Evolutionary conservation across 768 basidiomycete genomes (phyloP).

Genomic region (Leucosporidium scottii): DNA sequence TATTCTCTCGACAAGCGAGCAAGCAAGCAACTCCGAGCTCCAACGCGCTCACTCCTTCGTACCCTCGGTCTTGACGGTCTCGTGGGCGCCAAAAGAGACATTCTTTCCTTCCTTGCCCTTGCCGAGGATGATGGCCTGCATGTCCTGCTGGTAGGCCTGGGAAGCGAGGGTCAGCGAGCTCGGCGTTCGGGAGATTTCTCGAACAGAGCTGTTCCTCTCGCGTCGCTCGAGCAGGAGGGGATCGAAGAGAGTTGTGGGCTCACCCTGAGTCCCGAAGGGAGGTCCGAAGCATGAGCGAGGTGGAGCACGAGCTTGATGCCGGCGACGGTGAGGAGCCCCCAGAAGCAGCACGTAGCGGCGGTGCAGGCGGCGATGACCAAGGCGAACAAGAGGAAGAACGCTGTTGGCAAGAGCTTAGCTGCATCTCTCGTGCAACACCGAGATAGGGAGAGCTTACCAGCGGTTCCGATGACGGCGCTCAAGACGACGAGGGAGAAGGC

Average conservation of each 20-base stretch:
- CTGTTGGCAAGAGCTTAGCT: background rate
- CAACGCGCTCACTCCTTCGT: too few species aligned
- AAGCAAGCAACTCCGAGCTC: too few species aligned
- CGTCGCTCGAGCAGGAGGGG: background rate
- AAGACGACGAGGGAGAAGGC: background rate
- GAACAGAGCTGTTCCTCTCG: background rate
- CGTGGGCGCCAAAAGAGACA: too few species aligned
- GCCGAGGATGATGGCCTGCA: too few species aligned
- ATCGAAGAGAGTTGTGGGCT: background rate
- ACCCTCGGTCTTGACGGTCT: too few species aligned
- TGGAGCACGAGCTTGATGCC: background rate
- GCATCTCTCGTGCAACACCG: too few species aligned
- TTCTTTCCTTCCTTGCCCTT: too few species aligned
- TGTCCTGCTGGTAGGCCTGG: background rate
- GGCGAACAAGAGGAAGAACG: background rate
- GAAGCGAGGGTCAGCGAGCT: background rate
- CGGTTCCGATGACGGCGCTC: background rate
- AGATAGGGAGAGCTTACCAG: background rate
- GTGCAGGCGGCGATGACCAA: background rate
- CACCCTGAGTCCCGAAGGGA: background rate
- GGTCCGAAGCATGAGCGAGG: background rate
- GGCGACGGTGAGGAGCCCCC: background rate
- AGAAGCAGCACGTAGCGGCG: background rate
- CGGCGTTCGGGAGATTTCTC: background rate
- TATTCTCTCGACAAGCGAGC: background rate